Evolutionary conservation across 805 yeast genomes (phyloP), one percentile per base, ranked within the genome.

Genomic region (Sugiyamaella qingdaonensis): DNA sequence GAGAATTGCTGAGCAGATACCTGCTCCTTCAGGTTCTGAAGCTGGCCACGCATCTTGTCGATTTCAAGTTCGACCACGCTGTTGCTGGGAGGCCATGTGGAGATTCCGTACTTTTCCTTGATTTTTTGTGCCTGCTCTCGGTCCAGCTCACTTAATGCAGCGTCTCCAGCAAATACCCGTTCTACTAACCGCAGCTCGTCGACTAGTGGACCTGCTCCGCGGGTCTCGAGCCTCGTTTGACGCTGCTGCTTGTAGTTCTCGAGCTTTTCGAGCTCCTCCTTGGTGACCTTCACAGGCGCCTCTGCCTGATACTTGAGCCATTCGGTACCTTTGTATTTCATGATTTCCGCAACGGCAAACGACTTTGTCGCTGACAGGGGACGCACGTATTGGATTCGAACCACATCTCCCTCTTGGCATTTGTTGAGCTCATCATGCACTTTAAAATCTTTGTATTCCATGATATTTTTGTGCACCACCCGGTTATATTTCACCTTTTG

Each of bases 371-470:
- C 80, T 14, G 95, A 84, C 41, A 90, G 71, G 41, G 96, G 95
- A 58, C 96, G 85, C 34, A 88, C 80, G 56, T 71, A 70, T 70
- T 92, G 96, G 54, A 92, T 88, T 70, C 98, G 82, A 13, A 94
- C 98, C 57, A 92, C 75, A 73, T 92, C 99, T 44, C 99, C 99
- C 68, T 90, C 96, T 66, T 90, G 85, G 62, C 97, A 88, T 49
- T 89, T 78, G 64, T 88, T 84, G 29, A 88, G 89, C 73, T 92
- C 97, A 68, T 92, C 99, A 69, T 92, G 99, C 14, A 90, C 97
- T 55, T 92, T 73, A 68, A 81, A 90, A 64, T 88, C 95, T 64
- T 86, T 87, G 73, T 90, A 81, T 64, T 79, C 82, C 63, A 86
- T 73, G 60, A 88, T 77, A 60, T 88, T 88, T 71, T 75, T 69